Evolutionary conservation across 148 eudicot species (phyloP).

Genomic region (Persicaria tinctoria): DNA sequence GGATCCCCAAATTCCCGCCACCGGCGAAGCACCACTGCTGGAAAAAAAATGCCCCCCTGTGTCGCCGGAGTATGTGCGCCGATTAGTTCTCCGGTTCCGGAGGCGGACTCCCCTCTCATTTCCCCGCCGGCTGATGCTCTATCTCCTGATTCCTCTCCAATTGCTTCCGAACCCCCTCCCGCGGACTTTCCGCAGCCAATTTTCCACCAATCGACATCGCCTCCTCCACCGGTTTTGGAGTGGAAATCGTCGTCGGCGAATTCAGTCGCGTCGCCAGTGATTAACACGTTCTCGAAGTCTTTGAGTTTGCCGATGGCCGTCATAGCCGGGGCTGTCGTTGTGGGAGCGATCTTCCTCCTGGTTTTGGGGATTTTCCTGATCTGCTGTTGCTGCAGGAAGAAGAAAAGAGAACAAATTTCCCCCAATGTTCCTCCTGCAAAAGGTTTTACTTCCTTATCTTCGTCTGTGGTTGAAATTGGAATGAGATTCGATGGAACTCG

Average conservation of each 20-base stretch:
- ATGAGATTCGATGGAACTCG: too few relatives aligned
- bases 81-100: background rate
- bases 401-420: background rate
- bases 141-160: background rate
- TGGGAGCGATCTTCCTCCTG: background rate
- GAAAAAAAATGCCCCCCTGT: background rate
- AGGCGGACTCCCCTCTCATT: background rate
- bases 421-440: background rate
- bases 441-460: background rate
- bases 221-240: background rate
- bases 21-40: background rate
- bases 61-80: background rate
- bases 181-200: background rate
- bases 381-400: constrained; percentile 6
- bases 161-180: constrained; percentile 8
- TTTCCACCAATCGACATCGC: background rate
- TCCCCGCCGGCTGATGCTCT: background rate
- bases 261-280: background rate
- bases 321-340: background rate
- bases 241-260: background rate
- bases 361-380: constrained; percentile 9
- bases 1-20: background rate
- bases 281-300: background rate
- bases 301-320: background rate
- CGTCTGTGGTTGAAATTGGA: background rate